phyloP scores from a whole-genome alignment of 257 asterid genomes.

The Solanum neorickii region DNA sequence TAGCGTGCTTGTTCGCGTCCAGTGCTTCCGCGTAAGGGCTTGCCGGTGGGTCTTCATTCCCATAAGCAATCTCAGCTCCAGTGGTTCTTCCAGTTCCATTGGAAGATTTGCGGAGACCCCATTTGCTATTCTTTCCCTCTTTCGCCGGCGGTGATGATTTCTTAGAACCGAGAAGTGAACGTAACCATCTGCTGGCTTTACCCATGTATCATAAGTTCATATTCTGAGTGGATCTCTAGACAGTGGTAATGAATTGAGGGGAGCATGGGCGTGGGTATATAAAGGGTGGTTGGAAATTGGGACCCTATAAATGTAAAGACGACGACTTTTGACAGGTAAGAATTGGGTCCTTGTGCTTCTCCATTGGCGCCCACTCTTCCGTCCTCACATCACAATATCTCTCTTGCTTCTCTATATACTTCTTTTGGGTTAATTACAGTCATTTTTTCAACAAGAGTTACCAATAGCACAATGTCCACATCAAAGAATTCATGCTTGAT shows the following conservation, averaged over 20 bases:
- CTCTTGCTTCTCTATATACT: neutral
- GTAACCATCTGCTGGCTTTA: constrained; percentile 52
- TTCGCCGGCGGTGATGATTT: constrained; percentile 11
- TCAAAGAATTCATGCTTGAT: neutral
- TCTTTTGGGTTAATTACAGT: neutral
- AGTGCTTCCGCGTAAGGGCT: constrained; percentile 34
- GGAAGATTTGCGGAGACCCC: constrained; percentile 13
- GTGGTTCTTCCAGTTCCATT: constrained; percentile 1
- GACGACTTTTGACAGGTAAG: constrained; percentile 50
- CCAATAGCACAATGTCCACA: neutral
- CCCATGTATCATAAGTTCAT: constrained; percentile 52
- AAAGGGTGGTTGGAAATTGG: constrained; percentile 28
- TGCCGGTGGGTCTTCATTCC: constrained; percentile 11
- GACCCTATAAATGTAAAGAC: constrained; percentile 21
- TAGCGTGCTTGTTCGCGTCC: constrained; percentile 79
- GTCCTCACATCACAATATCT: neutral
- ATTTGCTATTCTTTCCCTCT: constrained; percentile 9
- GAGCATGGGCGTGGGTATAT: constrained; percentile 3
- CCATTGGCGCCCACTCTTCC: neutral
- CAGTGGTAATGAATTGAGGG: neutral
- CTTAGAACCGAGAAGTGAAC: constrained; percentile 39
- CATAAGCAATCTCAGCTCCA: constrained; percentile 2
- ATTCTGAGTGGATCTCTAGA: neutral
- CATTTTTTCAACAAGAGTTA: neutral
- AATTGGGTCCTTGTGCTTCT: constrained; percentile 6